These are phyloP conservation scores for Karstenula rhodostoma DNA, from an alignment of 2,329 filamentous ascomycete species.

Conservation along the genomic window DNA sequence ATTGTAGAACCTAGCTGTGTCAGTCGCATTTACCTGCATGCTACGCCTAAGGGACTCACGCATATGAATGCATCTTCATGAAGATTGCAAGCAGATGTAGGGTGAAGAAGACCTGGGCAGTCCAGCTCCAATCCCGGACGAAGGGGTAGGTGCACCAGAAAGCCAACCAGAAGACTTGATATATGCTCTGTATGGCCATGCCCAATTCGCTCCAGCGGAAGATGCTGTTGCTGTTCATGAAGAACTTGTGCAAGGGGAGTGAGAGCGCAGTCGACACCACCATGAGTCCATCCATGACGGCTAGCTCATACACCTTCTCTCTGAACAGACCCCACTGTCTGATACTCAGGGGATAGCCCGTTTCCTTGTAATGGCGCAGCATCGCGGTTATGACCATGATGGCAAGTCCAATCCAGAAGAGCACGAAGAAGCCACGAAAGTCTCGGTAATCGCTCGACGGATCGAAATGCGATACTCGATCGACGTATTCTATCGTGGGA, in stretches of 20 bases:
- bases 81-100: slow-evolving; percentile 89
- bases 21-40: slow-evolving; percentile 4
- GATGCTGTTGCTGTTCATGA: slow-evolving; percentile 63
- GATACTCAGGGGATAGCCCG: slow-evolving; percentile 82
- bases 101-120: slow-evolving; percentile 92
- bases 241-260: slow-evolving; percentile 76
- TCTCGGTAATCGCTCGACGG: slow-evolving; percentile 90
- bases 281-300: slow-evolving; percentile 85
- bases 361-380: slow-evolving; percentile 92
- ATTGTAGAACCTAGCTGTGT: slow-evolving; percentile 76
- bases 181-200: slow-evolving; percentile 83
- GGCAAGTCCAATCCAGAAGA: slow-evolving; percentile 96
- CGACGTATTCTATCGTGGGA: slow-evolving; percentile 89
- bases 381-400: slow-evolving; percentile 98
- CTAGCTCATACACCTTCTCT: slow-evolving; percentile 87
- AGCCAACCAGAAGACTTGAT: slow-evolving; percentile 78
- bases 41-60: slow-evolving; percentile 48
- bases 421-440: slow-evolving; percentile 95
- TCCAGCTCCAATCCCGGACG: slow-evolving; percentile 91
- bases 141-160: slow-evolving; percentile 87
- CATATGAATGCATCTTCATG: slow-evolving; percentile 99
- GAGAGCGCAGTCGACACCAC: slow-evolving; percentile 75
- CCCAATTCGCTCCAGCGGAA: slow-evolving; percentile 80
- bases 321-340: slow-evolving; percentile 90
- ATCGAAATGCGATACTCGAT: slow-evolving; percentile 94